Evolutionary conservation across 2,329 filamentous ascomycete genomes (phyloP).

Genomic region (Botrytis pseudocinerea): DNA sequence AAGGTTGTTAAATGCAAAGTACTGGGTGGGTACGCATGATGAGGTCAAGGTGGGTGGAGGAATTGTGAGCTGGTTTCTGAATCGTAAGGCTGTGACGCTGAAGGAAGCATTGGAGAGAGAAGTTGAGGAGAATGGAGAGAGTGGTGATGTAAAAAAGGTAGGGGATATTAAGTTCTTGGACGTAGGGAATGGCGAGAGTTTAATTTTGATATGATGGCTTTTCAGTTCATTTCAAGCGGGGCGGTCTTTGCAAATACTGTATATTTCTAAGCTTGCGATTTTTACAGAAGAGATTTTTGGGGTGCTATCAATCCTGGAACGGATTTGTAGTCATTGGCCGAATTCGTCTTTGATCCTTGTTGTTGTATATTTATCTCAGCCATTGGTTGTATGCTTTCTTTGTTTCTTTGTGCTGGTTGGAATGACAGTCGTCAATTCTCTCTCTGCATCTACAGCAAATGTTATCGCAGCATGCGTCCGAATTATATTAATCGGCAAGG

Average conservation of each 20-base stretch:
- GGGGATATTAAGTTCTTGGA: constrained; percentile 32
- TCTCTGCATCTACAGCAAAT: too few species aligned
- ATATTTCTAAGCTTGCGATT: background rate
- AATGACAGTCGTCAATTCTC: background rate
- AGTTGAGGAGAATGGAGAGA: constrained; percentile 28
- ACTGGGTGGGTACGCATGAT: constrained; percentile 67
- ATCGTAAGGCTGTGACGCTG: constrained; percentile 48
- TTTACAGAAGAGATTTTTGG: background rate
- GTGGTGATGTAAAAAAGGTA: constrained; percentile 24
- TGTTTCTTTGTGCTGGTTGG: background rate
- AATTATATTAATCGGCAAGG: background rate
- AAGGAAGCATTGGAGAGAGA: constrained; percentile 47
- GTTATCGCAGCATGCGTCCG: background rate
- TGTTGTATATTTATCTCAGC: background rate
- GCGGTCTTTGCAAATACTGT: background rate
- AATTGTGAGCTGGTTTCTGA: constrained; percentile 54
- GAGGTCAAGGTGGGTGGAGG: constrained; percentile 62
- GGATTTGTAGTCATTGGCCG: background rate
- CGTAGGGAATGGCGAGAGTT: constrained; percentile 32
- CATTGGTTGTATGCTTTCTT: background rate
- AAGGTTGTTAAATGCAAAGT: constrained; percentile 52
- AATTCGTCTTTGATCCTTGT: background rate
- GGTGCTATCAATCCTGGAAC: background rate
- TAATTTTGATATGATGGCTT: constrained; percentile 30
- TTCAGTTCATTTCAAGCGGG: background rate